phyloP scores from a whole-genome alignment of 2,329 filamentous ascomycete species.

The Scolecobasidium constrictum region DNA sequence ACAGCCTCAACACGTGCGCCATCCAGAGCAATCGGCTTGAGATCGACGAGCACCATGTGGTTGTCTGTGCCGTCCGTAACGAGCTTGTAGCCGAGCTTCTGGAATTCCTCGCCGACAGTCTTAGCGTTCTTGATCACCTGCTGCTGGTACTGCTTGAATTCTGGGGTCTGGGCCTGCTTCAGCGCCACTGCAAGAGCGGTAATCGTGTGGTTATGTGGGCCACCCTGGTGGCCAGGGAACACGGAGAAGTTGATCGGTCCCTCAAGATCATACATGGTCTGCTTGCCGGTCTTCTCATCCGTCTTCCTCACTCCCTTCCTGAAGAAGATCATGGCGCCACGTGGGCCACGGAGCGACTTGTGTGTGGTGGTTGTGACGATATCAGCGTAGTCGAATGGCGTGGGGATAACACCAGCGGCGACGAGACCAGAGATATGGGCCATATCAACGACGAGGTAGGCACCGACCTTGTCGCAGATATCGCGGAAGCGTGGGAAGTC shows the following conservation, averaged over 20 bases:
- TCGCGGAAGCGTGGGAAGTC: conserved; percentile 89
- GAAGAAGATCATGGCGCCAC: conserved; percentile 98
- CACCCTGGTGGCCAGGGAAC: conserved; percentile 96
- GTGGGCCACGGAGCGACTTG: conserved; percentile 89
- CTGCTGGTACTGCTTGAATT: conserved; percentile 88
- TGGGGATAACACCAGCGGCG: conserved; percentile 80
- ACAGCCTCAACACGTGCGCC: conserved; percentile 83
- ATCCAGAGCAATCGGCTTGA: conserved; percentile 81
- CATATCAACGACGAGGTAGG: conserved; percentile 92
- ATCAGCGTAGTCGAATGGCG: conserved; percentile 81
- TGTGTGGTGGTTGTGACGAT: conserved; percentile 97
- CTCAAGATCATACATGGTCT: conserved; percentile 84
- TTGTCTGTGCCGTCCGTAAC: conserved; percentile 95
- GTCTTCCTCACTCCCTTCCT: conserved; percentile 78
- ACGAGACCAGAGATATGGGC: conserved; percentile 94
- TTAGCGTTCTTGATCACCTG: conserved; percentile 86
- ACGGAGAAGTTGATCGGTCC: conserved; percentile 90
- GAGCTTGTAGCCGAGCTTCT: conserved; percentile 65
- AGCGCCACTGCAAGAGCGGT: conserved; percentile 88
- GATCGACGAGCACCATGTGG: conserved; percentile 85
- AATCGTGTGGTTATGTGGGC: conserved; percentile 98
- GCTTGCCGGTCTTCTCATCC: conserved; percentile 75
- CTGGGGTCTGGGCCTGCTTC: conserved; percentile 79
- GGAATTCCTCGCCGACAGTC: conserved; percentile 63
- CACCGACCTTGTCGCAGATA: conserved; percentile 82